phyloP scores from a whole-genome alignment of 257 asterid species.

The Scutellaria barbata region DNA sequence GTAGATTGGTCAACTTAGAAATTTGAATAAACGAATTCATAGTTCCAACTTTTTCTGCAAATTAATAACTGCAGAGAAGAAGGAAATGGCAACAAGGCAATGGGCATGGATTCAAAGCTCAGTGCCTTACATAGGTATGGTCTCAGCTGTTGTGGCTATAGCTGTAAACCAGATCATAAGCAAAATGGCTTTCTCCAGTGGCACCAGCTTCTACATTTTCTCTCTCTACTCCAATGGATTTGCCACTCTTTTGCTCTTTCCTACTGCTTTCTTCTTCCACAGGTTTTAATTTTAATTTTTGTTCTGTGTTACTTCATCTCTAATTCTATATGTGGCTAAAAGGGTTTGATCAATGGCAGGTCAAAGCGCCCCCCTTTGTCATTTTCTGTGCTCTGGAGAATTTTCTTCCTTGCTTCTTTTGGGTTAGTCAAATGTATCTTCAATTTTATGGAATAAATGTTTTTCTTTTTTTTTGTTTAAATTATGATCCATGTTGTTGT shows the following conservation, averaged over 20 bases:
- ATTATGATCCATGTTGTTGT: not conserved
- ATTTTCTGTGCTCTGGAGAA: conserved; percentile 55
- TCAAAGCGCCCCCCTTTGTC: conserved; percentile 49
- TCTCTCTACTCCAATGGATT: conserved; percentile 53
- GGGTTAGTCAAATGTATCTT: conserved; percentile 49
- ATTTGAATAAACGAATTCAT: too few species aligned
- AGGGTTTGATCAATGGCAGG: conserved; percentile 41
- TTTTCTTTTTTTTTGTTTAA: too few species aligned
- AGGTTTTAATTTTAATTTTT: conserved; percentile 7
- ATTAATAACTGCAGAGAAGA: not conserved
- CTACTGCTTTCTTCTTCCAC: conserved; percentile 54
- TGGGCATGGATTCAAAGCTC: conserved; percentile 44
- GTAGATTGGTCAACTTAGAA: too few species aligned
- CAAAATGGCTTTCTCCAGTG: conserved; percentile 58
- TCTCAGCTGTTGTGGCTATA: conserved; percentile 47
- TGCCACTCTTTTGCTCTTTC: conserved; percentile 55
- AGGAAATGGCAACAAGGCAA: conserved; percentile 6
- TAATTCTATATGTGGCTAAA: not conserved
- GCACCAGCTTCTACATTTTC: conserved; percentile 53
- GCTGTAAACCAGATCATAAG: conserved; percentile 51
- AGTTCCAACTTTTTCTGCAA: too few species aligned
- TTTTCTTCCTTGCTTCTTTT: conserved; percentile 58
- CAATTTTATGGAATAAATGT: too few species aligned
- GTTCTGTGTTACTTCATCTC: conserved; percentile 5
- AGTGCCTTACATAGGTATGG: conserved; percentile 53